Conservation (phyloP, 1,284 basidiomycete species). For the Puccinia horiana region DNA sequence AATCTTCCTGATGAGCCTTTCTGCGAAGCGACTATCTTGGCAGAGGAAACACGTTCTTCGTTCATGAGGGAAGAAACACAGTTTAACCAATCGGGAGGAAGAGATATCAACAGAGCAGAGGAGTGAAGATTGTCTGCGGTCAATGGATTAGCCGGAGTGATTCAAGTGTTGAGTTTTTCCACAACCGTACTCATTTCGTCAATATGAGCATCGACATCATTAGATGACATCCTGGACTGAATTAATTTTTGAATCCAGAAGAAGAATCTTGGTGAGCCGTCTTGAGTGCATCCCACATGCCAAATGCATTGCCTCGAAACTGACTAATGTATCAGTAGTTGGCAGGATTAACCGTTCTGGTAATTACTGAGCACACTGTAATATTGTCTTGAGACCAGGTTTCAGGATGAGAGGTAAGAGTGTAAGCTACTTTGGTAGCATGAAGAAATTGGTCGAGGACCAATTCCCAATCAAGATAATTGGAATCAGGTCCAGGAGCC, state of each 20-base stretch:
- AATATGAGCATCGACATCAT: neutral
- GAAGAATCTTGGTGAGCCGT: neutral
- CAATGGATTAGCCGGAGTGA: neutral
- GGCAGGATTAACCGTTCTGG: neutral
- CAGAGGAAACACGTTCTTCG: neutral
- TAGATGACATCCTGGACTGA: neutral
- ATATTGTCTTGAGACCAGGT: neutral
- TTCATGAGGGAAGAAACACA: constrained; percentile 7
- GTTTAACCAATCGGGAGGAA: neutral
- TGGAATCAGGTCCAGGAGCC: neutral
- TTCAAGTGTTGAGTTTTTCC: neutral
- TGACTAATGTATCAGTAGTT: neutral
- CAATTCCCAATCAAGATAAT: neutral
- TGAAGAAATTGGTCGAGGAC: neutral
- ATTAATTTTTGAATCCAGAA: neutral
- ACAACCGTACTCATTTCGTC: neutral
- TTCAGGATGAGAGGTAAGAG: neutral
- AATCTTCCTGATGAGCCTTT: neutral
- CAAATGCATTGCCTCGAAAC: neutral
- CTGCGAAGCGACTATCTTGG: neutral
- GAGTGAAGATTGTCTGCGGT: constrained; percentile 6
- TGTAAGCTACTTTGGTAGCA: neutral
- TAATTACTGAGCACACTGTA: neutral
- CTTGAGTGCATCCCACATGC: neutral
- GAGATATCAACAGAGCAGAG: neutral